Evolutionary conservation across 1,284 basidiomycete genomes (phyloP), one percentile per base, ranked within the genome.

Genomic region (Chondrostereum purpureum): DNA sequence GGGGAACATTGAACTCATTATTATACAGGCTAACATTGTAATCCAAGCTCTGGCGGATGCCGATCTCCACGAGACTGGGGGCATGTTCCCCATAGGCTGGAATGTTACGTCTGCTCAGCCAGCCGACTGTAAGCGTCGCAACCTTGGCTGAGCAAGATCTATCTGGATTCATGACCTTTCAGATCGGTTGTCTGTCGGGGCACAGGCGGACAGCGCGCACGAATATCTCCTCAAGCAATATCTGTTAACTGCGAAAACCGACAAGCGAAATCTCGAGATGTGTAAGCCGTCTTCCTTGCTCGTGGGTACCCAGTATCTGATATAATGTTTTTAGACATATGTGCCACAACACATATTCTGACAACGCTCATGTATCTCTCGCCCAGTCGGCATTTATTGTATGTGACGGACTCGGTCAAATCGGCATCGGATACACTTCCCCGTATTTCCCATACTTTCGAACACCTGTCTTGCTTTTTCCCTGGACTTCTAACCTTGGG

Each of bases 381-480:
- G 1, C 78, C 82, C 0, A 72, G 63, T 1, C 80, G 86, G 11
- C 61, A 76, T 22, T 68, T 89, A 8, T 72, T 88, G 33, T 89
- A 87, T 53, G 80, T 83, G 12, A 85, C 84, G 2, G 80, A 85
- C 54, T 67, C 70, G 12, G 50, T 42, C 27, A 58, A 41, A 51
- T 51, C 33, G 59, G 54, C 21, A 52, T 54, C 36, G 20, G n/a
- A 34, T 22, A 23, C 16, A 10, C 2, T 36, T 40, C 17, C 19
- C 35, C 13, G 38, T 13, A 70, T 75, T 10, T 68, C 71, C 12
- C 77, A 83, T 53, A 61, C 58, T 14, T 79, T 88, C 45, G 86
- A 89, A 53, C 86, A 89, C 55, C 68, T 89, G 42, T 80, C 85
- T 8, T 88, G 87, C 62, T 89, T 89, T 68, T 68, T 88, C 40